Evolutionary conservation across 176 grass and related monocot species (phyloP), one percentile per base, ranked within the genome.

Genomic region (Stipa capillata): DNA sequence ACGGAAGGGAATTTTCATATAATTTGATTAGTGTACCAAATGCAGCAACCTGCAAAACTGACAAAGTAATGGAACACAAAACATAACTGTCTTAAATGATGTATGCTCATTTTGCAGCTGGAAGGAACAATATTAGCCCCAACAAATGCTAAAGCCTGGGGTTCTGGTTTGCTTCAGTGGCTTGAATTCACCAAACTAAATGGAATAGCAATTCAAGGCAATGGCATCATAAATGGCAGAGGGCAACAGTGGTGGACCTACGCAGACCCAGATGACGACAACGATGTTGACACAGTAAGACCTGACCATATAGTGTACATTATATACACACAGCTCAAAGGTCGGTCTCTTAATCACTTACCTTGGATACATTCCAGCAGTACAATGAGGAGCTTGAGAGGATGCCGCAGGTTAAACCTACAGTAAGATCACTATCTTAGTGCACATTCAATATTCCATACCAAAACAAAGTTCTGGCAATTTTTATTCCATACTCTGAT

Each of bases 391-490:
- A 93, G 70, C 76, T 99, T 50, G 78, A 78, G 21, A 95, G 89
- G 82, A 91, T 99, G 90, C 92, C 97, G 76, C 79, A 64, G 35
- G 87, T 96, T 39, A 99, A 99, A 91, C 96, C 96, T 84, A 99
- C 96, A 40, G 96, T 99, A 92, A 89, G 83, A 82, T 76, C 28
- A 40, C 55, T 57, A 48, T 64, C 45, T 39, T 53, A 81, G 41
- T 49, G 64, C 62, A 54, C 25, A 73, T 33, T 32, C 76, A 71
- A 27, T 23, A 74, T 54, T 32, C 21, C 43, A 65, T 80, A 71
- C 31, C 2, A 48, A 42, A 81, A 84, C 31, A 55, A 78, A 78
- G 79, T 74, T 54, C 72, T 45, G 27, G 13, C 25, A 73, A 72
- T 32, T n/a, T 45, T 82, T 47, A 76, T 57, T 80, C 11, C 47